Conservation (phyloP, 2,329 filamentous ascomycete genomes). For the Neocucurbitaria cava region DNA sequence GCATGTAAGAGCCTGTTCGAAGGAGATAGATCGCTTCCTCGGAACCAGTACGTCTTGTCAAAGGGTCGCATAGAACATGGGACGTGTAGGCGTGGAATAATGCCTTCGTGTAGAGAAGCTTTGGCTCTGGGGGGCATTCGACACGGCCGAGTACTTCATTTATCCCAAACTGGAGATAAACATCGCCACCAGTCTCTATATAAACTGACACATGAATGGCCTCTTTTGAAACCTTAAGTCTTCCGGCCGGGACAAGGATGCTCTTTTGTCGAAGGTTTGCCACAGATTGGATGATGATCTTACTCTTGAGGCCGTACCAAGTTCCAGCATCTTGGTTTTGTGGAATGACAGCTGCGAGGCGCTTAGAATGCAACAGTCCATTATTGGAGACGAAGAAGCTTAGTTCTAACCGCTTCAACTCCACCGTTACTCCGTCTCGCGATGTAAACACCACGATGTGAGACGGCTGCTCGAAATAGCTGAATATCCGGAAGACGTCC, state of each 20-base stretch:
- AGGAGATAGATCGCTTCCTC: constrained; percentile 65
- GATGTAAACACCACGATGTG: constrained; percentile 60
- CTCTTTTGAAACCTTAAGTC: constrained; percentile 31
- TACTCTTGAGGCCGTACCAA: constrained; percentile 65
- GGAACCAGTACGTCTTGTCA: constrained; percentile 66
- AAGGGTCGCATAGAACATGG: constrained; percentile 61
- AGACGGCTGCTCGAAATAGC: constrained; percentile 55
- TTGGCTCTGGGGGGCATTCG: constrained; percentile 64
- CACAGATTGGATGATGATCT: constrained; percentile 62
- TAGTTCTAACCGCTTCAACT: constrained; percentile 62
- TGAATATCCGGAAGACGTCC: constrained; percentile 55
- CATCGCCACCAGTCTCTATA: constrained; percentile 40
- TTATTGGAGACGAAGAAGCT: constrained; percentile 59
- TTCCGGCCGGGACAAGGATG: constrained; percentile 62
- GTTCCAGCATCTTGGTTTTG: constrained; percentile 66
- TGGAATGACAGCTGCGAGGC: constrained; percentile 59
- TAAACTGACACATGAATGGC: constrained; percentile 53
- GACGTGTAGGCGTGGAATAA: constrained; percentile 68
- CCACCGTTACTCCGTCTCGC: constrained; percentile 48
- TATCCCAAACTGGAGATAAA: constrained; percentile 61
- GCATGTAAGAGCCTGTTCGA: constrained; percentile 57
- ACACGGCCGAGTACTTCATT: constrained; percentile 63
- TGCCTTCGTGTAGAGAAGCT: constrained; percentile 63
- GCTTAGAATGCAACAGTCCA: constrained; percentile 54
- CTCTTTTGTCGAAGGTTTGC: constrained; percentile 54